Conservation (phyloP, 768 basidiomycete genomes). For the Candolleomyces eurysporus region DNA sequence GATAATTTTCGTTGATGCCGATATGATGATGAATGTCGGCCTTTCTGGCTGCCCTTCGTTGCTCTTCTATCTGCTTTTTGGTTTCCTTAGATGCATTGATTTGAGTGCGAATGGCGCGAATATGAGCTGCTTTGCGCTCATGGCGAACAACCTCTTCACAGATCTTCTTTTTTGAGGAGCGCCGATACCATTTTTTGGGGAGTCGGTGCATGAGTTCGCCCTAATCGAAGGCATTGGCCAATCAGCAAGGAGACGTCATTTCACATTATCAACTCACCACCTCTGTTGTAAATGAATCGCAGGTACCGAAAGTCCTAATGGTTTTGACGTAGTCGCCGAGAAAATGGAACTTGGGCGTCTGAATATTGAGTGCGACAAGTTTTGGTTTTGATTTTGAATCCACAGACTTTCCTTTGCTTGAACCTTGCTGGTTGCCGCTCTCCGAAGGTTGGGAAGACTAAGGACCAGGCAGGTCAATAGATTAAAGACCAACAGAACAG, state of each 20-base stretch:
- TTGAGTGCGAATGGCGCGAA: background rate
- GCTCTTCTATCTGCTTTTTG: background rate
- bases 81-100: background rate
- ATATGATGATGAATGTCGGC: background rate
- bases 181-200: background rate
- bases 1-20: background rate
- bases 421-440: background rate
- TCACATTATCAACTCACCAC: constrained; percentile 22
- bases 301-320: constrained; percentile 2
- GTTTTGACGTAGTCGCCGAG: constrained; percentile 2
- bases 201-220: background rate
- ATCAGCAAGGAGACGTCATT: constrained; percentile 3
- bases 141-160: background rate
- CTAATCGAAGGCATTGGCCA: constrained; percentile 9
- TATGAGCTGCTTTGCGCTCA: background rate
- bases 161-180: background rate
- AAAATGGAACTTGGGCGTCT: constrained; percentile 7
- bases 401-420: background rate
- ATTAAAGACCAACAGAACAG: too few species aligned
- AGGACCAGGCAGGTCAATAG: too few species aligned
- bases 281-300: constrained; percentile 15
- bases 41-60: background rate
- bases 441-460: too few species aligned
- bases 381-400: background rate
- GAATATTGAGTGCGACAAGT: background rate